phyloP scores from a whole-genome alignment of 495 filamentous ascomycete species.

The Neurospora sp. region DNA sequence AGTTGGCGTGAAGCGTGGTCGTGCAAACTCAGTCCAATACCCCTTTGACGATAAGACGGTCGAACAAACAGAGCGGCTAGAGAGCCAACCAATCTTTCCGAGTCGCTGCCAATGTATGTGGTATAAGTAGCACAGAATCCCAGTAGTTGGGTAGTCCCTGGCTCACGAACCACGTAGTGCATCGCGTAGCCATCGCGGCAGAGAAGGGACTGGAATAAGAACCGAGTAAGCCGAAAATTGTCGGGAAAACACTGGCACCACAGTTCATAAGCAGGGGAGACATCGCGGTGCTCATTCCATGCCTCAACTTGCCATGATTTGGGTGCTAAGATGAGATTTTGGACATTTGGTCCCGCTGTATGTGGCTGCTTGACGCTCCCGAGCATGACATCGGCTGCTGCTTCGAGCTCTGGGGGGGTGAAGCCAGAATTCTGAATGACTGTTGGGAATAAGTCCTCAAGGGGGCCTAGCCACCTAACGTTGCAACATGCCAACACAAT shows the following conservation, averaged over 20 bases:
- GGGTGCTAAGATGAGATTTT: conserved; percentile 28
- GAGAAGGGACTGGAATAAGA: conserved; percentile 42
- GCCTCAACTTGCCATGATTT: conserved; percentile 37
- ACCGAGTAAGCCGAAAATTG: conserved; percentile 32
- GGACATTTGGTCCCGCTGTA: conserved; percentile 16
- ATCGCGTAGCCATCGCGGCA: conserved; percentile 50
- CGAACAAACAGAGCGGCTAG: conserved; percentile 49
- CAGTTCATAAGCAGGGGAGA: conserved; percentile 31
- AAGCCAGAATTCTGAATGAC: conserved; percentile 39
- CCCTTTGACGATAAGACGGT: conserved; percentile 39
- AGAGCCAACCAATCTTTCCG: conserved; percentile 46
- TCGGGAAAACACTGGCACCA: conserved; percentile 41
- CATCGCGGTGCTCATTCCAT: conserved; percentile 35
- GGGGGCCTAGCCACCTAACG: conserved; percentile 21
- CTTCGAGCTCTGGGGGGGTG: conserved; percentile 39
- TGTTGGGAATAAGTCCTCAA: conserved; percentile 34
- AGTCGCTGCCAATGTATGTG: conserved; percentile 41
- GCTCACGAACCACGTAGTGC: conserved; percentile 51
- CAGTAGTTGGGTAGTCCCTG: conserved; percentile 36
- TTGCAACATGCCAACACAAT: conserved; percentile 40
- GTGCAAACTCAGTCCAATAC: conserved; percentile 48
- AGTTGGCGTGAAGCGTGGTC: conserved; percentile 43
- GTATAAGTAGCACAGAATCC: conserved; percentile 53
- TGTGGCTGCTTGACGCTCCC: conserved; percentile 15
- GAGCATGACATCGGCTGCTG: conserved; percentile 46